Evolutionary conservation across 2,329 filamentous ascomycete genomes (phyloP), one percentile per base, ranked within the genome.

Genomic region (Trichoderma asperellum): DNA sequence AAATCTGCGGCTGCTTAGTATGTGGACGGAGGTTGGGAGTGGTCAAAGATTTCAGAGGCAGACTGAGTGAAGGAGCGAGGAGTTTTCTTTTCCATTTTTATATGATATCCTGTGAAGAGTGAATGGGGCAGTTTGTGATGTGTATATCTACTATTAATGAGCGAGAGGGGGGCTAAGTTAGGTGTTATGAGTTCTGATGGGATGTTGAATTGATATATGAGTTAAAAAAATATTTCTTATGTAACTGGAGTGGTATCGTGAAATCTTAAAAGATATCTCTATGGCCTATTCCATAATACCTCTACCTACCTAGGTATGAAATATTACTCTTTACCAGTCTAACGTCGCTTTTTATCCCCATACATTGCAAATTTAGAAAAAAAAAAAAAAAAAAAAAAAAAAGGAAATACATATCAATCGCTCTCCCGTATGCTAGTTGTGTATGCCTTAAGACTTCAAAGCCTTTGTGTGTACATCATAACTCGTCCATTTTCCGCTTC

Each of bases 401-500:
- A 34, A 7, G 3, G 7, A 34, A 58, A 58, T 12, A 58, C 6
- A 35, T 10, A 35, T 16, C 11, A 12, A 37, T 58, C 34, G 55
- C 29, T 58, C 55, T 32, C 5, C 21, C 16, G 11, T 58, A 58
- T 12, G 21, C 18, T 24, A 37, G 29, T 32, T 12, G 24, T 55
- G 14, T 27, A 18, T 55, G 52, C 5, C 21, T 55, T 55, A 8
- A 10, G 24, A 10, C 29, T n/a, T 34, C 8, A 18, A 5, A 10
- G 18, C 27, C 34, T 5, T 32, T 10, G n/a, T n/a, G n/a, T 10
- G 18, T 21, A 12, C 47, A 27, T 70, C 59, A 70, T 64, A 70
- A 64, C 14, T 71, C 70, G 60, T 73, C 73, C n/a, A 66, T 40
- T 55, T 69, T 68, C 59, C 62, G 77, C 56, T 70, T 78, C 56